phyloP scores from a whole-genome alignment of 768 basidiomycete genomes.

The Suillus decipiens region DNA sequence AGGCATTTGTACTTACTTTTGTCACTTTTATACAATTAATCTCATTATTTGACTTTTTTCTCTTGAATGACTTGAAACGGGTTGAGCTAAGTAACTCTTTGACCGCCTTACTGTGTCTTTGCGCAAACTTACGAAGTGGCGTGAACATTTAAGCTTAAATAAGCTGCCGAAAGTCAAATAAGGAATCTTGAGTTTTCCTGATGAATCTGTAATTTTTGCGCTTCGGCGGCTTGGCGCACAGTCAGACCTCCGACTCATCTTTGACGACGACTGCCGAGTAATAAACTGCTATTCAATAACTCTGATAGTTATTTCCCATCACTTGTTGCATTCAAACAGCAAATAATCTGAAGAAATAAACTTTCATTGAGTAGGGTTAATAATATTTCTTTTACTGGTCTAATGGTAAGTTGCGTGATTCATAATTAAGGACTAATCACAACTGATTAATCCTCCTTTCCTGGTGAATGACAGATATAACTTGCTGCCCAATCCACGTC shows the following conservation, averaged over 20 bases:
- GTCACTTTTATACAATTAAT: not conserved
- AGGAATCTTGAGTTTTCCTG: too few relatives aligned
- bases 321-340: too few relatives aligned
- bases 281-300: too few relatives aligned
- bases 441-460: conserved; percentile 30
- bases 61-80: not conserved
- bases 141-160: too few relatives aligned
- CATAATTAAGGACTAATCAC: conserved; percentile 1
- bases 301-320: too few relatives aligned
- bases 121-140: too few relatives aligned
- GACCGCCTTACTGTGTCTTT: not conserved
- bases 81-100: not conserved
- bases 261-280: too few relatives aligned
- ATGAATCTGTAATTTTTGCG: too few relatives aligned
- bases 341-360: too few relatives aligned
- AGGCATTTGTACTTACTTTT: not conserved
- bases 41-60: not conserved
- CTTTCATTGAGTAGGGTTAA: not conserved
- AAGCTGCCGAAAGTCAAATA: too few relatives aligned
- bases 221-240: too few relatives aligned
- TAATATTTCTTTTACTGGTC: not conserved
- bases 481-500: conserved; percentile 79
- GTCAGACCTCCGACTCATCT: too few relatives aligned
- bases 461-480: conserved; percentile 48
- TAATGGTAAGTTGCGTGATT: not conserved